Percentiles rank a stretch among this genome's conserved stretches.
Evolutionary conservation across 129 eudicot genomes (phyloP).

Genomic region (Chrysanthemum seticuspe): DNA sequence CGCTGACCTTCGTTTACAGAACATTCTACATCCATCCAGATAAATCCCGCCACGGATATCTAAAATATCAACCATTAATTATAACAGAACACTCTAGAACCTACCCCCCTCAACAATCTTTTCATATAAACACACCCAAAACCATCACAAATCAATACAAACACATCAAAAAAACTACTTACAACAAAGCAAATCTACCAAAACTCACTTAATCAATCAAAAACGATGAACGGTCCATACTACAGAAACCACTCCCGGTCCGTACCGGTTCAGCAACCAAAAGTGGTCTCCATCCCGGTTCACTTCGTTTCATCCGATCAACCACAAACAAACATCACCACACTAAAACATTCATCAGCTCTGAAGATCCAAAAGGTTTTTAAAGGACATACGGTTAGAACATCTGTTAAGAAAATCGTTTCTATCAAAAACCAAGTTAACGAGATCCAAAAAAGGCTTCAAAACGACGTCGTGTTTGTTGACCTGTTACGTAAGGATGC

Average conservation of each 20-base stretch:
- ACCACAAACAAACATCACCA: background rate
- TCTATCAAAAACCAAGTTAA: constrained; percentile 36
- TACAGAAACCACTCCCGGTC: background rate
- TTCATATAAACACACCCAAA: no score
- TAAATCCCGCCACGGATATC: no score
- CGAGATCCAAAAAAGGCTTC: constrained; percentile 31
- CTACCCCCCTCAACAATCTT: no score
- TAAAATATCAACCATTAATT: no score
- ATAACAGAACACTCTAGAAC: no score
- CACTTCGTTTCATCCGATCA: constrained; percentile 28
- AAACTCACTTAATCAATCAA: no score
- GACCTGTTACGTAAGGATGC: constrained; percentile 32
- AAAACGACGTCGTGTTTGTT: constrained; percentile 1
- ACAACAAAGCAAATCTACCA: no score
- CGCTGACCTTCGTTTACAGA: no score
- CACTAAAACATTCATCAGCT: constrained; percentile 24
- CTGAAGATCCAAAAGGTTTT: constrained; percentile 54
- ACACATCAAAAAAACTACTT: no score
- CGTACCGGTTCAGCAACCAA: constrained; percentile 7
- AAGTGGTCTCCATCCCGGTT: constrained; percentile 32
- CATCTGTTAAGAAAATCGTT: constrained; percentile 35
- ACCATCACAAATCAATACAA: no score
- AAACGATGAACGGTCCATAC: background rate
- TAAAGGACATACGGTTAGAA: constrained; percentile 51
- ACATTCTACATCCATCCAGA: no score